Base-by-base conservation (phyloP, 2,329 filamentous ascomycete species). In the Xylariaceae sp. region DNA sequence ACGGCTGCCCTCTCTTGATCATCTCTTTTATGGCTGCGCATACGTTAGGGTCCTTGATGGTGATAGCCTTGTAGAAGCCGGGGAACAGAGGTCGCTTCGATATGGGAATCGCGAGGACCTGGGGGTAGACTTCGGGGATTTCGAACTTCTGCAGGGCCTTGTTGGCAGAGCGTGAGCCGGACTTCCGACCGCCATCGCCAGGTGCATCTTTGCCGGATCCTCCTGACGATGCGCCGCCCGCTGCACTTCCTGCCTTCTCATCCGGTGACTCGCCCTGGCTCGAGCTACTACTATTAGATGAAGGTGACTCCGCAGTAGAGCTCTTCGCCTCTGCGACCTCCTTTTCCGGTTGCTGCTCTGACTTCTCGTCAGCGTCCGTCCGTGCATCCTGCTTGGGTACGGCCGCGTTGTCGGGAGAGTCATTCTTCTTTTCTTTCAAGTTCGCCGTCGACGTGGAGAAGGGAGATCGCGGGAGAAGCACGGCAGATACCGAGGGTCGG, bases 31-130 rank as follows among this genome's bases (percentile, higher is more conserved):
- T 96, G 18, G 94, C 94, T 45, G 87, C 86, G 11, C 92, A 89
- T 42, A 99, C 94, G 68, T 94, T 89, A 15, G 89, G 90, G 70
- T 99, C 92, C 72, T 90, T 88, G 67, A 99, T 96, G 2, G 93
- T 99, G 67, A 99, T 94, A 8, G 94, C 93, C 76, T 99, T 99
- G 79, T 99, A 99, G 76, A 97, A 99, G 1, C 94, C 94, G 1
- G 94, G 94, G 75, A 97, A 99, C 10, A 99, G 79, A 9, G 94
- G 94, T 56, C 94, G 84, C 74, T 95, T 92, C 34, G 91, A 89
- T 69, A 99, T 97, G 6, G 94, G 94, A 58, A 99, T 96, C 1
- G 93, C 93, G 82, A 99, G 90, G 57, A 99, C 92, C 73, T 97
- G 94, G 2, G 94, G 94, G 73, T 99, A 99, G 49, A 97, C 87